Evolutionary conservation across 176 grass and related monocot species (phyloP), one percentile per base, ranked within the genome.

Genomic region (Raddia distichophylla): DNA sequence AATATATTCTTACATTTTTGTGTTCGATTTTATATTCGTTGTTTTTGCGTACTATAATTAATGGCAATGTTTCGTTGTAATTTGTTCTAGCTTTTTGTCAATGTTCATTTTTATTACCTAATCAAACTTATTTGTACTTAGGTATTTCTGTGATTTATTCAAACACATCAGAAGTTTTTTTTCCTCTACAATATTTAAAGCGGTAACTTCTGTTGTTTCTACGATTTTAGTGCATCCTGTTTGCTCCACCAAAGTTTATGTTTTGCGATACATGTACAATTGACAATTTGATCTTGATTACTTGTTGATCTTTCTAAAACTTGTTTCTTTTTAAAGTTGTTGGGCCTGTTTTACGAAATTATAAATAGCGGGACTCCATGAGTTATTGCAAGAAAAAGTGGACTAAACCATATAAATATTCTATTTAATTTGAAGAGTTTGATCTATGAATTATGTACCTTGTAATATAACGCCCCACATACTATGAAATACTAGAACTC

Each of bases 351-450:
- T 51, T 37, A 76, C 75, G 14, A 18, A 62, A 52, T 60, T 76
- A 71, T 58, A 77, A 77, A 57, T 37, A 48, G 37, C 55, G 47
- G 48, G 51, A 37, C 57, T 60, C 56, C 50, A 32, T 2, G 9
- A 82, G 48, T 71, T 55, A 58, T 47, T 27, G 17, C 37, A 22
- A 77, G 71, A 82, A 77, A 77, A 64, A 18, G 48, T 66, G 42
- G 40, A 80, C 60, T 43, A 35, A 35, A 34, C 43, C 2, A 13
- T 45, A 70, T 47, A 58, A 82, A 19, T 62, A 20, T 15, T 77
- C 47, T 53, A 40, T 34, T 69, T 64, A 52, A 44, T 13, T 18
- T 69, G 34, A 60, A 0, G n/a, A 81, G 47, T 40, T 43, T 69
- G 53, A 81, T 45, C 19, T 69, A 44, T 63, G 2, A 77, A 71